Evolutionary conservation across 208 protist genomes (phyloP).

Genomic region (Trypanosoma avium): DNA sequence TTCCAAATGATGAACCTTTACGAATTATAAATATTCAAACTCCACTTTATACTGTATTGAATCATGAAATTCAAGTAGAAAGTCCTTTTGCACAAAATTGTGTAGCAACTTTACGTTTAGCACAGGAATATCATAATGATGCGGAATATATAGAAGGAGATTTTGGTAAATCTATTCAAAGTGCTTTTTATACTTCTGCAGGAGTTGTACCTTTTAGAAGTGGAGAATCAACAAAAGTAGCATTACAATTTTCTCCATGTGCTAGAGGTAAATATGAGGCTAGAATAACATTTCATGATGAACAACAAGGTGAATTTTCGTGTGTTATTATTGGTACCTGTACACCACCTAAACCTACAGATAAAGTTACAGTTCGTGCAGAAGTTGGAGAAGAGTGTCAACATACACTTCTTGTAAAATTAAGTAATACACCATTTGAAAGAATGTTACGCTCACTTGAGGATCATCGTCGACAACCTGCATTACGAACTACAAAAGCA

Average conservation of each 20-base stretch:
- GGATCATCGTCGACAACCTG: constrained; percentile 45
- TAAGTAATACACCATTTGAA: constrained; percentile 62
- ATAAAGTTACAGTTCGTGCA: constrained; percentile 51
- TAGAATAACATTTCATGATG: constrained; percentile 83
- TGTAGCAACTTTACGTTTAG: constrained; percentile 70
- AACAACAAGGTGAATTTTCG: constrained; percentile 89
- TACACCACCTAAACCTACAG: constrained; percentile 47
- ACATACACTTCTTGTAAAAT: constrained; percentile 47
- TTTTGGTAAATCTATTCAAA: constrained; percentile 32
- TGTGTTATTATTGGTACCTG: constrained; percentile 73
- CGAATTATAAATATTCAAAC: constrained; percentile 62
- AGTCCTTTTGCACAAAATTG: constrained; percentile 80
- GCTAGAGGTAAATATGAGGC: constrained; percentile 72
- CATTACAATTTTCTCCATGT: constrained; percentile 84
- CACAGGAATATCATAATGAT: constrained; percentile 67
- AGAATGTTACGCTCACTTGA: constrained; percentile 69
- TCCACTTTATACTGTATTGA: constrained; percentile 73
- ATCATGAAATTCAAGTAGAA: constrained; percentile 71
- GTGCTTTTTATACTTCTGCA: constrained; percentile 64
- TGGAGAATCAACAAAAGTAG: constrained; percentile 62
- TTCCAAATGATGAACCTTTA: constrained; percentile 71
- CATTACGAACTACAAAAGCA: constrained; percentile 3
- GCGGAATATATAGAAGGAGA: constrained; percentile 36
- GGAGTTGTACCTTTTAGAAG: constrained; percentile 75
- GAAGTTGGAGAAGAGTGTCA: constrained; percentile 61